Evolutionary conservation across 2,329 filamentous ascomycete genomes (phyloP).

Genomic region (Fonsecaea monophora): DNA sequence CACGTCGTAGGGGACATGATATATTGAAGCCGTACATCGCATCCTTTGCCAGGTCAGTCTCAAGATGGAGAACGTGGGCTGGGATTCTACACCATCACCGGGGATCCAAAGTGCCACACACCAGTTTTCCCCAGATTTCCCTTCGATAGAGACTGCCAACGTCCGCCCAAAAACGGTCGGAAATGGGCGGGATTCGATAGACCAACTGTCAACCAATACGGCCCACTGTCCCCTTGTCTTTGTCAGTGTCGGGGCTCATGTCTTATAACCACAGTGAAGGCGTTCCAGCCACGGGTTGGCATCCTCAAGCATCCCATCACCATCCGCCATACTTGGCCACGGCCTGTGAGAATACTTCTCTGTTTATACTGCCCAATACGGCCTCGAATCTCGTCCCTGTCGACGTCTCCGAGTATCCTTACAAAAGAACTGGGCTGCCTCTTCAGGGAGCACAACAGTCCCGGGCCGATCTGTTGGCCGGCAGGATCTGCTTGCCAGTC

Average conservation of each 20-base stretch:
- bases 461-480: neutral
- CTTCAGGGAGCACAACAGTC: neutral
- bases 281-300: neutral
- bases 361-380: neutral
- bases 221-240: neutral
- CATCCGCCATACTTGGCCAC: neutral
- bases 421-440: neutral
- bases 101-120: neutral
- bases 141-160: neutral
- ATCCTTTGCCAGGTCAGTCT: neutral
- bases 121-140: neutral
- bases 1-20: neutral
- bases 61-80: neutral
- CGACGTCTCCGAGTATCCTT: neutral
- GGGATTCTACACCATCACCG: neutral
- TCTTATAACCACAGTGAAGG: neutral
- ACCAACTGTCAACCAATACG: neutral
- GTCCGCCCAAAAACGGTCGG: neutral
- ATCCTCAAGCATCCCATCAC: neutral
- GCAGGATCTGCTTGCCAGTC: neutral
- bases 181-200: neutral
- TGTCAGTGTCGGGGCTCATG: neutral
- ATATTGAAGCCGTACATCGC: neutral
- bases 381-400: neutral
- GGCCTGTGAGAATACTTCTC: neutral